Evolutionary conservation across 2,329 filamentous ascomycete genomes (phyloP).

Genomic region (Seiridium unicorne): DNA sequence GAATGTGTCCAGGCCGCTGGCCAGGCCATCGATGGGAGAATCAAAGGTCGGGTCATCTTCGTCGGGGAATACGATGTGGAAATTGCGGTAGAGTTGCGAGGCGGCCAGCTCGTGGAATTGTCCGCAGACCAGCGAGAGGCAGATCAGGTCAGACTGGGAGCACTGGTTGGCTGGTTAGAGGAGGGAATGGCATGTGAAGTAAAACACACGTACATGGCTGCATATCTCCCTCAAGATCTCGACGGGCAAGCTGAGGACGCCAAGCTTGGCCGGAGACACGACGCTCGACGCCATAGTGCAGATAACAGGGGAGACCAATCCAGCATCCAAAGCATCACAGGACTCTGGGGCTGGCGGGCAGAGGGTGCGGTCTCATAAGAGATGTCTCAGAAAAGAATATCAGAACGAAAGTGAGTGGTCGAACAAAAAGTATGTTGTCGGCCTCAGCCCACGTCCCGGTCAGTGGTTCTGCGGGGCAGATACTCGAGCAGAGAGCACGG

Average conservation of each 20-base stretch:
- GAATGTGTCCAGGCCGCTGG: conserved; percentile 59
- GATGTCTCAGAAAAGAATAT: not conserved
- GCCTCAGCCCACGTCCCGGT: too few relatives aligned
- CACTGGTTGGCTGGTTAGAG: conserved; percentile 35
- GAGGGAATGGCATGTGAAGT: not conserved
- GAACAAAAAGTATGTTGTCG: too few relatives aligned
- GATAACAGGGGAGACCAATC: not conserved
- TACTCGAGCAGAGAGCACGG: too few relatives aligned
- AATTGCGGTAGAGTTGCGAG: conserved; percentile 56
- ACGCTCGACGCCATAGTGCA: conserved; percentile 2
- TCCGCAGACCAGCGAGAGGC: conserved; percentile 56
- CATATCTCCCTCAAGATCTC: conserved; percentile 50
- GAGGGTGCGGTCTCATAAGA: not conserved
- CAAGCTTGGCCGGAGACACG: not conserved
- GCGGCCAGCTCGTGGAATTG: conserved; percentile 58
- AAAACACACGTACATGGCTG: conserved; percentile 36
- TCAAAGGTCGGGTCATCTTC: conserved; percentile 53
- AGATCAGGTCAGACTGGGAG: conserved; percentile 51
- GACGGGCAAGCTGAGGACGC: conserved; percentile 41
- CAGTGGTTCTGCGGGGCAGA: too few relatives aligned
- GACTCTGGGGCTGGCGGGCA: not conserved
- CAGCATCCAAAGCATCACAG: not conserved
- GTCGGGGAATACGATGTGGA: conserved; percentile 61
- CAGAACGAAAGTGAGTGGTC: too few relatives aligned
- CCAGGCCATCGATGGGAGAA: conserved; percentile 54